phyloP scores from a whole-genome alignment of 202 grass and related monocot species.

The Hordeum pubiflorum region DNA sequence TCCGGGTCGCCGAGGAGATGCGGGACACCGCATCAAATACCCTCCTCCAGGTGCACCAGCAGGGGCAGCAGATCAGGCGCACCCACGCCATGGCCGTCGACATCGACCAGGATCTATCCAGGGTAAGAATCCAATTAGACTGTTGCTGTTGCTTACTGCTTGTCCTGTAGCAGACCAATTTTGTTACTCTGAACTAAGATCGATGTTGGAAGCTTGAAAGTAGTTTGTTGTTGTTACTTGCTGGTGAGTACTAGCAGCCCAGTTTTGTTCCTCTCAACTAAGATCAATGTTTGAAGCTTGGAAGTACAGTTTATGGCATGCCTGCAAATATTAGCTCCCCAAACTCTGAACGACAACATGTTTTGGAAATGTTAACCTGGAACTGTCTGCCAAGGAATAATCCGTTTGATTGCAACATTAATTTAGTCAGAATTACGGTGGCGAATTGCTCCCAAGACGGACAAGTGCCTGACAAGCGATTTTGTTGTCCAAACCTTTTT shows the following conservation, averaged over 20 bases:
- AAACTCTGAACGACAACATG: too few species aligned
- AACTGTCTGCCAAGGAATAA: not conserved
- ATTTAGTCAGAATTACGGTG: not conserved
- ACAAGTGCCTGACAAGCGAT: not conserved
- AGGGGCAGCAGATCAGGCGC: conserved; percentile 66
- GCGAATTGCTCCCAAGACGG: not conserved
- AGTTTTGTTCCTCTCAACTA: not conserved
- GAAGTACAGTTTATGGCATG: not conserved
- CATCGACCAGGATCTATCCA: conserved; percentile 70
- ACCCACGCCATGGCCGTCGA: conserved; percentile 59
- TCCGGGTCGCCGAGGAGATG: conserved; percentile 73
- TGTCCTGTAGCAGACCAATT: not conserved
- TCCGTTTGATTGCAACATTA: not conserved
- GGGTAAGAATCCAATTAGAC: conserved; percentile 16
- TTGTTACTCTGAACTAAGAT: not conserved
- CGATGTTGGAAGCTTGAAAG: not conserved
- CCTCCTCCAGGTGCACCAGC: conserved; percentile 66
- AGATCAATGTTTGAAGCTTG: not conserved
- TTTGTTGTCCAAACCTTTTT: not conserved
- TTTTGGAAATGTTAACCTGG: too few species aligned
- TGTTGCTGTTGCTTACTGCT: too few species aligned
- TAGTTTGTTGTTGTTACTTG: not conserved
- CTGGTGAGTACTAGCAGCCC: not conserved
- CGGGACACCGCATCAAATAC: conserved; percentile 57
- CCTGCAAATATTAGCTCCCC: not conserved